Conservation (phyloP, 2,329 filamentous ascomycete genomes). For the Sporothrix variecibatus region DNA sequence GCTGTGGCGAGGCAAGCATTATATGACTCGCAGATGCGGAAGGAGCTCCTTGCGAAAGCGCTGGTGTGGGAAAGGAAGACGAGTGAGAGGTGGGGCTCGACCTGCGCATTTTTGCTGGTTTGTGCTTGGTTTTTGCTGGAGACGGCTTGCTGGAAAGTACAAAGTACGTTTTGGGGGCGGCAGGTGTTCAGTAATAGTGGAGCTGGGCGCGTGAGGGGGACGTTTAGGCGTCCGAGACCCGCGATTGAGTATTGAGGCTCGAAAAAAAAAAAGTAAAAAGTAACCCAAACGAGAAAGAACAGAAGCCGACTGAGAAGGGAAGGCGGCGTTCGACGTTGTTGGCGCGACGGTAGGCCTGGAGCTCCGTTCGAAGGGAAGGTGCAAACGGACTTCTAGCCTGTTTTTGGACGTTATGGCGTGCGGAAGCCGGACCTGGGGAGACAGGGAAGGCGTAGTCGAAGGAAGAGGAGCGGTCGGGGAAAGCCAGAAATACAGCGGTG, state of each 20-base stretch:
- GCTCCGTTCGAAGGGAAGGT: slow-evolving; percentile 15
- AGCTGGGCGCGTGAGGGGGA: slow-evolving; percentile 1
- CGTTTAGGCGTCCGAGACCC: not conserved
- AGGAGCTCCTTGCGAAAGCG: slow-evolving; percentile 22
- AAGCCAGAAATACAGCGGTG: not conserved
- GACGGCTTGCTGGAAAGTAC: not conserved
- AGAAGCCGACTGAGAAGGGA: not conserved
- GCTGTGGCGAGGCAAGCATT: slow-evolving; percentile 13
- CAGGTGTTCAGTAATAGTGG: slow-evolving; percentile 20
- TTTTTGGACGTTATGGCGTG: not conserved
- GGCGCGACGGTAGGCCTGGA: not conserved
- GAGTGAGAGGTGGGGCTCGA: slow-evolving; percentile 27
- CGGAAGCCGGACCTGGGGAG: slow-evolving; percentile 20
- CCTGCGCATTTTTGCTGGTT: slow-evolving; percentile 22
- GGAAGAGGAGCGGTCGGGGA: slow-evolving; percentile 3
- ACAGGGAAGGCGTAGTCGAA: not conserved
- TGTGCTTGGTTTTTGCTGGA: not conserved
- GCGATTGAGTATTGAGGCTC: not conserved
- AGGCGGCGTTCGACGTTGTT: not conserved
- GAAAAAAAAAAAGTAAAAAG: not conserved
- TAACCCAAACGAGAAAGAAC: no score
- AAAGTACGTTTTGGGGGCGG: not conserved
- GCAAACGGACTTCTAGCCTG: slow-evolving; percentile 1
- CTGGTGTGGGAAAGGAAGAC: slow-evolving; percentile 25
- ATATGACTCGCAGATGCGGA: slow-evolving; percentile 18